Base-by-base conservation (phyloP, 202 grass and related monocot genomes). In the Setaria italica region DNA sequence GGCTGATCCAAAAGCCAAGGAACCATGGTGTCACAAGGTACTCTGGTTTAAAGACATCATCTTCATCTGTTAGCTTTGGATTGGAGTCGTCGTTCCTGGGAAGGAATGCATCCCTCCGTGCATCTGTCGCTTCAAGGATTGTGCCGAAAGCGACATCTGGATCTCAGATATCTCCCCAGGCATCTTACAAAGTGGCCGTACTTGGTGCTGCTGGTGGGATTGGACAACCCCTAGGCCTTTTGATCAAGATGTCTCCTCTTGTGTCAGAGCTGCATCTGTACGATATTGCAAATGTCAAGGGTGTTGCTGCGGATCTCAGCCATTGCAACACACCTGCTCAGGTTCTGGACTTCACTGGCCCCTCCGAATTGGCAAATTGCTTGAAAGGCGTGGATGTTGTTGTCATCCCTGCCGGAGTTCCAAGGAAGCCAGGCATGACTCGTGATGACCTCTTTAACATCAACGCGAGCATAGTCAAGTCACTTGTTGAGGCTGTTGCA, bases 281-380 rank as follows among this genome's bases (percentile, higher is more conserved):
- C 14, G 92, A 97, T 94, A 97, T 97, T 70, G 95, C 95, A 10
- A 97, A 97, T 84, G 95, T 94, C 58, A 97, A 97, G 91, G 92
- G 92, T 42, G 90, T 97, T 65, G 92, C 95, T 20, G 92, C 95
- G n/a, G 95, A 97, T 79, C 91, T 97, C 47, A 94, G 92, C 88
- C 95, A 97, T 63, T 97, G 95, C 87, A 97, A 97, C 84, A 94
- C 90, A 13, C 95, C 95, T 15, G 84, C 95, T 21, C 81, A 88
- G 9, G 95, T 94, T 32, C 25, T 87, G n/a, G 92, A 88, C 77
- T 97, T 94, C 85, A 94, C 92, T 16, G 95, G 95, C 6, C 82
- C 90, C 0, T 21, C 87, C 0, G 92, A 94, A 66, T 35, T 97
- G 42, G 92, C 74, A 9, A 92, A 82, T 43, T 94, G 95, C 83